Evolutionary conservation across 805 yeast species (phyloP).

Genomic region (Myxozyma mucilagina): DNA sequence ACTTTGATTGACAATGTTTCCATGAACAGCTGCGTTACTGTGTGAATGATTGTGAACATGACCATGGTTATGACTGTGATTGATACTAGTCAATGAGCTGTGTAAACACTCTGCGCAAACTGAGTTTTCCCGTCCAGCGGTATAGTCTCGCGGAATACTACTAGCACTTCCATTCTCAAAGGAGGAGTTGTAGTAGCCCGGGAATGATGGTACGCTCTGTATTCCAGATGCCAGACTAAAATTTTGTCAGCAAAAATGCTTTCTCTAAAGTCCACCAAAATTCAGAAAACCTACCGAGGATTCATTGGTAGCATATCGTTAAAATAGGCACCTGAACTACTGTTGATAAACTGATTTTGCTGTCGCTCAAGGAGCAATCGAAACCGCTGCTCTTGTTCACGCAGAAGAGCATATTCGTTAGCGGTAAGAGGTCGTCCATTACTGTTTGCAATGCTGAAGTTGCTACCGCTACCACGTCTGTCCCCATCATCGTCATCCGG

Average conservation of each 20-base stretch:
- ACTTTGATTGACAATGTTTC: background rate
- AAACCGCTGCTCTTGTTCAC: slow-evolving; percentile 15
- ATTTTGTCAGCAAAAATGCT: background rate
- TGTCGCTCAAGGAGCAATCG: slow-evolving; percentile 6
- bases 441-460: background rate
- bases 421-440: slow-evolving; percentile 2
- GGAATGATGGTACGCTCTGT: background rate
- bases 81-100: background rate
- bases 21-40: background rate
- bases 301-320: slow-evolving; percentile 3
- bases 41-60: no score
- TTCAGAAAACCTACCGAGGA: background rate
- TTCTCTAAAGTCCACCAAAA: background rate
- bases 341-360: slow-evolving; percentile 8
- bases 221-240: background rate
- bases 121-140: background rate
- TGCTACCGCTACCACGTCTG: background rate
- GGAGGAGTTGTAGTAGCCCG: background rate
- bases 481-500: background rate
- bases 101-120: background rate
- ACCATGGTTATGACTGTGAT: background rate
- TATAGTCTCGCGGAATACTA: background rate
- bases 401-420: slow-evolving; percentile 3
- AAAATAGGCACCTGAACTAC: slow-evolving; percentile 5
- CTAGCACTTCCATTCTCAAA: background rate